phyloP scores from a whole-genome alignment of 2,329 filamentous ascomycete species.

The Neofusicoccum cordaticola region DNA sequence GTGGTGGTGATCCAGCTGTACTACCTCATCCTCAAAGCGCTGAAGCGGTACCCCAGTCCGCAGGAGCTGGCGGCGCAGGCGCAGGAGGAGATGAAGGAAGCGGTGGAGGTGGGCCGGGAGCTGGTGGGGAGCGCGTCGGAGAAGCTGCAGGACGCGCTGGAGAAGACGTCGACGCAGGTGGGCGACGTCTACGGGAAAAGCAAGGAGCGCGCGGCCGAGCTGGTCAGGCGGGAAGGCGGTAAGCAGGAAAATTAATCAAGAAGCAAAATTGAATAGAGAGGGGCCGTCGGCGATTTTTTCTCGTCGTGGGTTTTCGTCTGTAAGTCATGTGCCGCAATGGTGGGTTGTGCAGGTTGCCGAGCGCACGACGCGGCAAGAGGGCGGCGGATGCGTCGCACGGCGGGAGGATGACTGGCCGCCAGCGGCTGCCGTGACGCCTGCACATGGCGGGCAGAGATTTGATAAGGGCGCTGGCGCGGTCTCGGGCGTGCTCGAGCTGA shows the following conservation, averaged over 20 bases:
- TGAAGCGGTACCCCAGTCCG: slow-evolving; percentile 40
- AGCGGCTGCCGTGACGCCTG: background rate
- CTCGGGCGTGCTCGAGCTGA: background rate
- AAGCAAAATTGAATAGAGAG: background rate
- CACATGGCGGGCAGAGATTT: background rate
- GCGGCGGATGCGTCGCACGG: background rate
- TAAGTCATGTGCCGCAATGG: background rate
- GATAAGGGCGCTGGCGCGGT: background rate
- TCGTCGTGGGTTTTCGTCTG: background rate
- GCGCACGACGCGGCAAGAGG: background rate
- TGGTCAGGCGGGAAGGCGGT: background rate
- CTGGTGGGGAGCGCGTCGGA: slow-evolving; percentile 28
- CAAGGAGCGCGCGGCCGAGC: slow-evolving; percentile 21
- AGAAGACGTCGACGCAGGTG: slow-evolving; percentile 28
- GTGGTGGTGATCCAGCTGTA: slow-evolving; percentile 69
- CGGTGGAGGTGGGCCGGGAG: slow-evolving; percentile 28
- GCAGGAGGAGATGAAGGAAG: slow-evolving; percentile 26
- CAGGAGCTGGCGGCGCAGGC: slow-evolving; percentile 35
- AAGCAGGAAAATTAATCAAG: slow-evolving; percentile 1
- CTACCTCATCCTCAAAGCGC: slow-evolving; percentile 58
- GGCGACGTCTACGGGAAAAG: slow-evolving; percentile 29
- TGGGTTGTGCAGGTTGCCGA: background rate
- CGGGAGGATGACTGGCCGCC: background rate
- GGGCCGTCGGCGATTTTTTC: slow-evolving; percentile 3
- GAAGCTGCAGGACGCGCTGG: slow-evolving; percentile 26